A percentile compares a stretch with the other conserved stretches of the same genome.
These are phyloP conservation scores for Citrus medica DNA, from an alignment of 345 rosid genomes.

Conservation along the genomic window DNA sequence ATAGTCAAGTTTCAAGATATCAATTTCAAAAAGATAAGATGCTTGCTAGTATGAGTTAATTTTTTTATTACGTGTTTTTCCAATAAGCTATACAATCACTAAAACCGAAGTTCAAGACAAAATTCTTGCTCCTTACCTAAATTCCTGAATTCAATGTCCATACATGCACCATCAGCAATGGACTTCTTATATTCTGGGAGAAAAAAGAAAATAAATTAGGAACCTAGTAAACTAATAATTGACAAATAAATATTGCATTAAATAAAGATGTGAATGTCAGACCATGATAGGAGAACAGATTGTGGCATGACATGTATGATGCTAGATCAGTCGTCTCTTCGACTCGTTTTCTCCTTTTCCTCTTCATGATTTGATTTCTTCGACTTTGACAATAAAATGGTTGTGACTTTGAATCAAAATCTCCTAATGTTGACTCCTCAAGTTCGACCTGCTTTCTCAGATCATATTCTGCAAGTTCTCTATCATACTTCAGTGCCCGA, in stretches of 20 bases:
- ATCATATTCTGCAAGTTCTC: conserved; percentile 46
- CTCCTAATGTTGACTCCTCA: conserved; percentile 34
- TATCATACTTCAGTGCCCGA: conserved; percentile 52
- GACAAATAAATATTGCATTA: conserved; percentile 2
- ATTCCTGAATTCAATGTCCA: conserved; percentile 44
- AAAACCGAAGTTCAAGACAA: not conserved
- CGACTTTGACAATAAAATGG: conserved; percentile 44
- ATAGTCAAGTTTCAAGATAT: not conserved
- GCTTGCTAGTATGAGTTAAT: not conserved
- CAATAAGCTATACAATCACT: not conserved
- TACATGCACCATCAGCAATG: conserved; percentile 34
- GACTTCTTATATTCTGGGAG: conserved; percentile 51
- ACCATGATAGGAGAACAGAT: conserved; percentile 72
- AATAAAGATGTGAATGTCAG: conserved; percentile 19
- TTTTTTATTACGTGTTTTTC: not conserved
- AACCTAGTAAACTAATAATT: conserved; percentile 6
- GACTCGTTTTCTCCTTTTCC: conserved; percentile 59
- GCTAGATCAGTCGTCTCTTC: conserved; percentile 60
- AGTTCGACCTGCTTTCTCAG: conserved; percentile 42
- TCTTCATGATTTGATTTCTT: conserved; percentile 46
- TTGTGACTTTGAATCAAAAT: conserved; percentile 36
- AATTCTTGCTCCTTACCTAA: conserved; percentile 31
- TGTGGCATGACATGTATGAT: conserved; percentile 46
- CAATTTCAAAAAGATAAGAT: not conserved
- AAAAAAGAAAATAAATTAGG: conserved; percentile 14